Evolutionary conservation across 306 rosid genomes (phyloP).

Genomic region (Cucumis sativus): Cucumber_9930_V3 NC_026656.2:18035001-18035500

Average conservation of each 20-base stretch:
- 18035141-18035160: not conserved
- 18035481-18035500: slow-evolving; percentile 13
- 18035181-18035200: not conserved
- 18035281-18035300: not conserved
- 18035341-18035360: slow-evolving; percentile 28
- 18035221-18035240: not conserved
- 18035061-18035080: not conserved
- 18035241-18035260: not conserved
- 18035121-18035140: not conserved
- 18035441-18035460: not conserved
- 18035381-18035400: not conserved
- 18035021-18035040: not conserved
- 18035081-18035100: not conserved
- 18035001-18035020: not conserved
- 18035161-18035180: not conserved
- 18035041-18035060: not conserved
- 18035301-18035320: not conserved
- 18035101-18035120: not conserved
- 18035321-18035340: not conserved
- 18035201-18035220: not conserved
- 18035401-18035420: not conserved
- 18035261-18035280: not conserved
- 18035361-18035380: not conserved
- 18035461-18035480: not conserved
- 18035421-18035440: not conserved